Percentiles rank a stretch among this genome's conserved stretches.
phyloP scores from a whole-genome alignment of 192 early-diverging fungal species.

The Dissophora globulifera region DNA sequence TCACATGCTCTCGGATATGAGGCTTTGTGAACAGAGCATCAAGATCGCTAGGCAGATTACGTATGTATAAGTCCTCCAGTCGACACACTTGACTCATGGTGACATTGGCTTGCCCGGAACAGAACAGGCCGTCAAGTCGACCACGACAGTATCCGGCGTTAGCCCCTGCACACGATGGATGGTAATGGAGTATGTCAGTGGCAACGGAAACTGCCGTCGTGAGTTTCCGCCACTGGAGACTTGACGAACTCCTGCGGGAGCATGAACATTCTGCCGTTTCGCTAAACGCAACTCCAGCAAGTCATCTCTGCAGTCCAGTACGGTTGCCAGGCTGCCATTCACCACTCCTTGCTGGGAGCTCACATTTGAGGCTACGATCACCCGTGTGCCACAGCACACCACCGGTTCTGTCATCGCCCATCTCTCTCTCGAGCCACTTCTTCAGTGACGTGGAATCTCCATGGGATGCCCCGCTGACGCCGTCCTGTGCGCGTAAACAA shows the following conservation, averaged over 20 bases:
- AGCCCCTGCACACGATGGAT: constrained; percentile 13
- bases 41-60: too few species aligned
- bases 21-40: too few species aligned
- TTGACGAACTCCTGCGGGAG: not conserved
- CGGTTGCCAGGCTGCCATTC: constrained; percentile 10
- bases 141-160: constrained; percentile 6
- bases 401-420: not conserved
- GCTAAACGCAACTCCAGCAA: not conserved
- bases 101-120: constrained; percentile 17
- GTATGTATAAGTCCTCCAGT: constrained; percentile 1
- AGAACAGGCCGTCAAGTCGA: not conserved
- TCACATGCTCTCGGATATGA: too few species aligned
- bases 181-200: constrained; percentile 11
- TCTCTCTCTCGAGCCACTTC: constrained; percentile 2
- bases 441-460: not conserved
- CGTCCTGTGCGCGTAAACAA: not conserved
- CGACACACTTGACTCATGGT: constrained; percentile 9
- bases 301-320: not conserved
- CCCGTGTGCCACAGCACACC: constrained; percentile 9
- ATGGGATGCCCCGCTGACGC: not conserved
- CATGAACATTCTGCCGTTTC: constrained; percentile 8
- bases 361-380: constrained; percentile 19
- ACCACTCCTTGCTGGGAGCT: constrained; percentile 7
- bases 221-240: constrained; percentile 7
- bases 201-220: constrained; percentile 15